A percentile compares a stretch with the other conserved stretches of the same genome.
Evolutionary conservation across 2,329 filamentous ascomycete genomes (phyloP).

Genomic region (Pyricularia sp.): DNA sequence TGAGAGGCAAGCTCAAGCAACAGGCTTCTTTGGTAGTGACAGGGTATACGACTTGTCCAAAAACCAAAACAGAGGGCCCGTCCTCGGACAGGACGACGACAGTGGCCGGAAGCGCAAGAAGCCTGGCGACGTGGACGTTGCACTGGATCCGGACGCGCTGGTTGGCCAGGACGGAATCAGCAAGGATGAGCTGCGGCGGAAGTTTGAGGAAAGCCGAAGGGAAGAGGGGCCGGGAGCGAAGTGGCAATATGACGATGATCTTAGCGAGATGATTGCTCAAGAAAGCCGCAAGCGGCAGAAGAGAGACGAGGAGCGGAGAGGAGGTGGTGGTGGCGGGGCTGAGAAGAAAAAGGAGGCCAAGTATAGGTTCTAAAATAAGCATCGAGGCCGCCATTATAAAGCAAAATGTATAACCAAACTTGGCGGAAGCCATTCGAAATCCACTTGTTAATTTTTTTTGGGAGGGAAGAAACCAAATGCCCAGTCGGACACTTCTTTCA

Average conservation of each 20-base stretch:
- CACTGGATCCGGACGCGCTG: conserved; percentile 77
- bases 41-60: conserved; percentile 78
- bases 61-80: conserved; percentile 42
- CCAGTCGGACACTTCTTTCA: too few species aligned
- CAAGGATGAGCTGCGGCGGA: conserved; percentile 69
- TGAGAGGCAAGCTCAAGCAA: conserved; percentile 74
- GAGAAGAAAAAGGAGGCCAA: conserved; percentile 51
- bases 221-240: conserved; percentile 59
- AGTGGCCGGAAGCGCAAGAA: conserved; percentile 78
- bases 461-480: not conserved
- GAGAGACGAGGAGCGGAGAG: conserved; percentile 70
- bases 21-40: conserved; percentile 95
- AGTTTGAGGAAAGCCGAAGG: conserved; percentile 65
- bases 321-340: conserved; percentile 9
- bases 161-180: conserved; percentile 65
- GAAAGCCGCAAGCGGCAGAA: conserved; percentile 87
- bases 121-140: conserved; percentile 88
- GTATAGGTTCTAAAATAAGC: conserved; percentile 32
- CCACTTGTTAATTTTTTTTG: not conserved
- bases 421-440: not conserved
- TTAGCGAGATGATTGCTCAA: conserved; percentile 92
- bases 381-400: not conserved
- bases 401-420: not conserved
- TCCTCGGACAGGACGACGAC: conserved; percentile 74
- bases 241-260: conserved; percentile 74